Evolutionary conservation across 129 eudicot genomes (phyloP).

Genomic region (Lactuca saligna): DNA sequence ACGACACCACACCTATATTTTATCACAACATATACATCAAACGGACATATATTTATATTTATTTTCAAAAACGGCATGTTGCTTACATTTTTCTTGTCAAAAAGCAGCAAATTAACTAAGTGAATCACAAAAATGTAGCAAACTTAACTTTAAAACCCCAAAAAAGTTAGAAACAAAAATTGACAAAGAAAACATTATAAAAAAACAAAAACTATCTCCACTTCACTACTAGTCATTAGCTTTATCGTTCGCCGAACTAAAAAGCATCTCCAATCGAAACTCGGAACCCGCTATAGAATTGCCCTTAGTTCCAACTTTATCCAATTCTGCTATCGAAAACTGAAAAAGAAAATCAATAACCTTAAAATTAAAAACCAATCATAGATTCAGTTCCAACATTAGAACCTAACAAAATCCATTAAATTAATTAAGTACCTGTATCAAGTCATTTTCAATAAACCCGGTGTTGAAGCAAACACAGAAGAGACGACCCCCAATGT

Average conservation of each 20-base stretch:
- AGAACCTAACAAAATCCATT: not conserved
- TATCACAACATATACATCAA: no score
- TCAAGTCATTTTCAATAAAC: conserved; percentile 50
- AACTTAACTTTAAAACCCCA: no score
- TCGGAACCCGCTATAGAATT: conserved; percentile 60
- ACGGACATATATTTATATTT: no score
- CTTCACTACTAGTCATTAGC: conserved; percentile 14
- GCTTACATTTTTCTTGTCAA: no score
- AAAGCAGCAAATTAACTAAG: no score
- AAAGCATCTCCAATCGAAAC: conserved; percentile 65
- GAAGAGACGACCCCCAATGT: conserved; percentile 74
- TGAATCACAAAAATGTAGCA: no score
- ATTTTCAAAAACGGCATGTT: no score
- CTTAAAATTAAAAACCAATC: not conserved
- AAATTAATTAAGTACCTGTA: conserved; percentile 53
- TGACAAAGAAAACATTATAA: no score
- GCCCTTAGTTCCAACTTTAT: conserved; percentile 67
- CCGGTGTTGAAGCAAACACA: conserved; percentile 74
- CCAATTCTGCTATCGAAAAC: conserved; percentile 56
- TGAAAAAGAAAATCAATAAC: conserved; percentile 18
- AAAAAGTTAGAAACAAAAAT: no score
- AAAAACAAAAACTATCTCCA: no score
- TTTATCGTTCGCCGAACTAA: conserved; percentile 44
- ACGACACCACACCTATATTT: no score
- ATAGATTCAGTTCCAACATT: not conserved